Evolutionary conservation across 208 protist species (phyloP).

Genomic region (Acanthamoeba quina): DNA sequence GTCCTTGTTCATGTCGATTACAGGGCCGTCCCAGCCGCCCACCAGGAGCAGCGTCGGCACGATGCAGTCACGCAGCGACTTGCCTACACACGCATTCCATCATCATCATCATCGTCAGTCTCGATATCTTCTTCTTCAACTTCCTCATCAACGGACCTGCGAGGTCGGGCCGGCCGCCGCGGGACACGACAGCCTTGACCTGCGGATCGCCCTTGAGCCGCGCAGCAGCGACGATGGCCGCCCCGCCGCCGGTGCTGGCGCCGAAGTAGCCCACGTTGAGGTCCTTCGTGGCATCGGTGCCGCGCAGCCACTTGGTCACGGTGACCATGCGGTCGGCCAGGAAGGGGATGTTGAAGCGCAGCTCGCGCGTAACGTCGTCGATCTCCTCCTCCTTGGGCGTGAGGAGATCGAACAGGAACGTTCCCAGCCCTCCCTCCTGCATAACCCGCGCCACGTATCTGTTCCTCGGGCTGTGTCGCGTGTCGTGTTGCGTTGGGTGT

Average conservation of each 20-base stretch:
- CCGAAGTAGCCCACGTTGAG: slow-evolving; percentile 74
- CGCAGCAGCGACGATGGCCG: slow-evolving; percentile 57
- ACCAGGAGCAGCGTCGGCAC: slow-evolving; percentile 60
- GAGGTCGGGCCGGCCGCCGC: slow-evolving; percentile 70
- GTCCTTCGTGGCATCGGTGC: not conserved
- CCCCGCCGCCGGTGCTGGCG: slow-evolving; percentile 67
- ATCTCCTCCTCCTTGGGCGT: slow-evolving; percentile 66
- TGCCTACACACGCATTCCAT: not conserved
- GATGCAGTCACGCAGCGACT: not conserved
- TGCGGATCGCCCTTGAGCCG: slow-evolving; percentile 21
- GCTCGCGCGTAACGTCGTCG: slow-evolving; percentile 64
- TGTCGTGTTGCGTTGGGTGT: too few relatives aligned
- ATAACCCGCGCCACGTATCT: slow-evolving; percentile 50
- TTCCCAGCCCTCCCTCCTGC: slow-evolving; percentile 42
- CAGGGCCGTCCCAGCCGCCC: slow-evolving; percentile 41
- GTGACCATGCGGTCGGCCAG: slow-evolving; percentile 51
- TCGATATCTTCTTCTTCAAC: not conserved
- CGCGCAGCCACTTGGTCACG: slow-evolving; percentile 50
- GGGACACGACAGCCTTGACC: slow-evolving; percentile 69
- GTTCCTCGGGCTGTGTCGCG: slow-evolving; percentile 38
- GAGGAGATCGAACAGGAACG: slow-evolving; percentile 73
- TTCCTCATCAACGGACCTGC: not conserved
- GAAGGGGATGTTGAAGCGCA: slow-evolving; percentile 74
- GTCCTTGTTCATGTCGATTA: slow-evolving; percentile 71
- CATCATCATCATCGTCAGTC: not conserved